These are phyloP conservation scores for Yamadazyma aaseri DNA, from an alignment of 1,139 yeast species.

Conservation along the genomic window DNA sequence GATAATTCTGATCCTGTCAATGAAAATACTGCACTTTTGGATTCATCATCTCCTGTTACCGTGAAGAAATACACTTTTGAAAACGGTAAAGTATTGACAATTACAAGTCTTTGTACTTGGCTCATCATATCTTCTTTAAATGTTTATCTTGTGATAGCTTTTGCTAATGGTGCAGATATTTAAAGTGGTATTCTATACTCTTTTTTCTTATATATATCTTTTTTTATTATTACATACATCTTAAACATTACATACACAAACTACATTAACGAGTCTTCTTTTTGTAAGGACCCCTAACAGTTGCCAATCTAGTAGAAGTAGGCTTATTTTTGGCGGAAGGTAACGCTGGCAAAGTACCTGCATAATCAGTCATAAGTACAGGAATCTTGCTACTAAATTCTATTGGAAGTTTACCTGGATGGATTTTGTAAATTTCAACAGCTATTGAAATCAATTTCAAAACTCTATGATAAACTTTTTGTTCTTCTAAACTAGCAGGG, in stretches of 20 bases:
- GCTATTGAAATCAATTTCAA: constrained; percentile 32
- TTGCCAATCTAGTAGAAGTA: constrained; percentile 35
- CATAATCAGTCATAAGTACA: constrained; percentile 68
- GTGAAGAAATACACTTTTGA: constrained; percentile 47
- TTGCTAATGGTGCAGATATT: constrained; percentile 69
- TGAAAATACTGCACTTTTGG: constrained; percentile 20
- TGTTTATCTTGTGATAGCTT: constrained; percentile 66
- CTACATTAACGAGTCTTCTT: constrained; percentile 27
- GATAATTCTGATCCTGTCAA: constrained; percentile 18
- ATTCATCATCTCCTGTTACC: constrained; percentile 10
- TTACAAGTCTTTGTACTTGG: constrained; percentile 66
- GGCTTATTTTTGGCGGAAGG: constrained; percentile 23
- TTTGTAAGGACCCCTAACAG: constrained; percentile 41
- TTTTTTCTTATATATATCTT: not conserved
- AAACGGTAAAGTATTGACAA: constrained; percentile 57
- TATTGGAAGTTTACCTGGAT: constrained; percentile 30
- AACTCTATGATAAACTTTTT: constrained; percentile 41
- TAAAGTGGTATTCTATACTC: constrained; percentile 11
- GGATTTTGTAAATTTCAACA: constrained; percentile 27
- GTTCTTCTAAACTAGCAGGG: constrained; percentile 31
- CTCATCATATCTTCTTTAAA: constrained; percentile 68
- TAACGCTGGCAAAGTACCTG: constrained; percentile 77
- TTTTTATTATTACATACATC: not conserved
- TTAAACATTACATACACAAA: not conserved
- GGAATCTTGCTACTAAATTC: constrained; percentile 54